Percentiles rank a stretch among this genome's conserved stretches.
Evolutionary conservation across 495 filamentous ascomycete genomes (phyloP).

Genomic region (Penicillium silybi): DNA sequence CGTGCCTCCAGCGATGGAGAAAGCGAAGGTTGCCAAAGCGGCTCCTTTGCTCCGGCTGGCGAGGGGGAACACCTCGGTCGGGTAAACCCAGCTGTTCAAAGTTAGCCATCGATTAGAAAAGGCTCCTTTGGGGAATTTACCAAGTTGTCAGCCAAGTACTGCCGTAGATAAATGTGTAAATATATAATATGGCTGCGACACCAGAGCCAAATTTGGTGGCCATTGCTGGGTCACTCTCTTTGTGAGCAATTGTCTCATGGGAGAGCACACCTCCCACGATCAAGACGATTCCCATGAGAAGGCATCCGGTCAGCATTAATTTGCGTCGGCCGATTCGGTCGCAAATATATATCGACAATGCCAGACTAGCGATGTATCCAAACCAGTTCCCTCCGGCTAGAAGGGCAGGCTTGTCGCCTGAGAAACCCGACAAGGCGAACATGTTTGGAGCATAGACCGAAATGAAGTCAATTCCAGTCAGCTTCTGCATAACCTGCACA

Average conservation of each 20-base stretch:
- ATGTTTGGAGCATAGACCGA: conserved; percentile 27
- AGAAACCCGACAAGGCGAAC: conserved; percentile 29
- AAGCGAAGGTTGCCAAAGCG: conserved; percentile 43
- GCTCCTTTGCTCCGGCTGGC: conserved; percentile 38
- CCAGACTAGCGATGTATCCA: conserved; percentile 41
- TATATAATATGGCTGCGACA: conserved; percentile 41
- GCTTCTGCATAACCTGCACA: conserved; percentile 45
- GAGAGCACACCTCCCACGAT: conserved; percentile 17
- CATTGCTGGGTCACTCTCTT: conserved; percentile 2
- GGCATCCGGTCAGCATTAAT: conserved; percentile 17
- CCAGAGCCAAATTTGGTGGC: conserved; percentile 20
- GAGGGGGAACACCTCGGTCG: conserved; percentile 12
- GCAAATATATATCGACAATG: conserved; percentile 31
- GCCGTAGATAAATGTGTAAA: conserved; percentile 45
- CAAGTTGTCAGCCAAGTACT: conserved; percentile 46
- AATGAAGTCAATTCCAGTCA: conserved; percentile 40
- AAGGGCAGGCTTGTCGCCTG: conserved; percentile 34
- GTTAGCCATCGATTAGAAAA: not conserved
- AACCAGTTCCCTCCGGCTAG: conserved; percentile 47
- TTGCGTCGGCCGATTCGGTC: conserved; percentile 18
- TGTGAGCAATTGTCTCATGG: conserved; percentile 8
- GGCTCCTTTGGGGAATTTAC: conserved; percentile 12
- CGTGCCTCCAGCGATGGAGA: conserved; percentile 45
- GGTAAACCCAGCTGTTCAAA: conserved; percentile 27
- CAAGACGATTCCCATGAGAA: conserved; percentile 14